These are phyloP conservation scores for Cryptosporidium sp. DNA, from an alignment of 169 alveolate species.

Conservation along the genomic window DNA sequence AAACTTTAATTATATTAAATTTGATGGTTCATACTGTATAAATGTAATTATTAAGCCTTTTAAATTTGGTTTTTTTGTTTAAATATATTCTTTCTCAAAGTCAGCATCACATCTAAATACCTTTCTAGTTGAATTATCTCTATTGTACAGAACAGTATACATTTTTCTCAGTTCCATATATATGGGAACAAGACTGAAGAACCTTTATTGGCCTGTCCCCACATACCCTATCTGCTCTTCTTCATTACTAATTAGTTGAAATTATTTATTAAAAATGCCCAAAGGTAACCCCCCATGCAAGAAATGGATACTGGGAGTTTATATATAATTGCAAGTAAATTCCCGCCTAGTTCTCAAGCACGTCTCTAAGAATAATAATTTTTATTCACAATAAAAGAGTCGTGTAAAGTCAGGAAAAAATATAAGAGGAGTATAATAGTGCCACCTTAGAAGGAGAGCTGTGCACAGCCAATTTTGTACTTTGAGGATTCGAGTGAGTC, in stretches of 20 bases:
- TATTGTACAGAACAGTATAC: too few species aligned
- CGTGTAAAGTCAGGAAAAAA: slow-evolving; percentile 7
- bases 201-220: background rate
- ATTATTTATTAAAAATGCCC: background rate
- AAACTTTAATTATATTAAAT: too few species aligned
- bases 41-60: background rate
- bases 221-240: background rate
- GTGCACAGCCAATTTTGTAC: background rate
- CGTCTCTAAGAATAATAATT: slow-evolving; percentile 23
- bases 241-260: background rate
- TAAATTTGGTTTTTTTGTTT: too few species aligned
- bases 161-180: too few species aligned
- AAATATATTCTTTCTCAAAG: too few species aligned
- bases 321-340: slow-evolving; percentile 7
- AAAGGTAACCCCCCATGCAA: slow-evolving; percentile 3
- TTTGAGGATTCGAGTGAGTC: background rate
- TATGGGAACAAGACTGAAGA: background rate
- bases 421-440: slow-evolving; percentile 6
- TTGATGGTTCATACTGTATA: too few species aligned
- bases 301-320: background rate
- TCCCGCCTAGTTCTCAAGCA: slow-evolving; percentile 8
- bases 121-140: background rate
- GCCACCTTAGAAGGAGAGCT: slow-evolving; percentile 1
- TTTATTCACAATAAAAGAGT: slow-evolving; percentile 20
- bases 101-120: too few species aligned